These are phyloP conservation scores for Cutaneotrichosporon sp. DNA, from an alignment of 1,284 basidiomycete genomes.

Conservation along the genomic window DNA sequence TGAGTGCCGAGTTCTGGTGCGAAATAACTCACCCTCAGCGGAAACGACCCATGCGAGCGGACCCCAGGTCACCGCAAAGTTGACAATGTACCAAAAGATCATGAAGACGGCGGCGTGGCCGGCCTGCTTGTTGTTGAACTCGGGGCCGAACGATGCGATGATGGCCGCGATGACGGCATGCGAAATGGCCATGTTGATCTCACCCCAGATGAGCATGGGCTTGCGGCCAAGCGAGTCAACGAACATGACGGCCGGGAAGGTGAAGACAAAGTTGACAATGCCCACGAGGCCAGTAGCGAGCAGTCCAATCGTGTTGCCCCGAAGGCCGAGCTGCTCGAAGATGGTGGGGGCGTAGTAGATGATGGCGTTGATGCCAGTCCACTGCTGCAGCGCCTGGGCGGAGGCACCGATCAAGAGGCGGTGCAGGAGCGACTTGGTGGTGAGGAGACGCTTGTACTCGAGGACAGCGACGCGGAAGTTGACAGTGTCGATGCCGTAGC, in stretches of 20 bases:
- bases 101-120: slow-evolving; percentile 23
- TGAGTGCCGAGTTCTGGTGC: neutral
- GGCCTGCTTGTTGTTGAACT: slow-evolving; percentile 21
- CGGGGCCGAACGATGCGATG: slow-evolving; percentile 26
- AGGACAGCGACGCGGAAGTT: slow-evolving; percentile 38
- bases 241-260: slow-evolving; percentile 50
- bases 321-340: slow-evolving; percentile 27
- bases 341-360: slow-evolving; percentile 18
- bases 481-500: slow-evolving; percentile 47
- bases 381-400: slow-evolving; percentile 51
- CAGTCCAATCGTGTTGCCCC: slow-evolving; percentile 60
- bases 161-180: slow-evolving; percentile 49
- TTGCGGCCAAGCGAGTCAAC: slow-evolving; percentile 51
- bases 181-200: slow-evolving; percentile 48
- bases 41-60: slow-evolving; percentile 51
- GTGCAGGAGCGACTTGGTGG: slow-evolving; percentile 44
- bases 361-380: slow-evolving; percentile 49
- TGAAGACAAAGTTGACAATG: slow-evolving; percentile 59
- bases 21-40: slow-evolving; percentile 31
- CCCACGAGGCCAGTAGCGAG: slow-evolving; percentile 81
- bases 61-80: slow-evolving; percentile 52
- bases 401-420: slow-evolving; percentile 49
- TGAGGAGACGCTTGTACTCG: slow-evolving; percentile 51
- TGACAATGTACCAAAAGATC: slow-evolving; percentile 47
- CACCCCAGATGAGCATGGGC: slow-evolving; percentile 48